These are phyloP conservation scores for Gregarina niphandrodes DNA, from an alignment of 169 alveolate species.

Conservation along the genomic window DNA sequence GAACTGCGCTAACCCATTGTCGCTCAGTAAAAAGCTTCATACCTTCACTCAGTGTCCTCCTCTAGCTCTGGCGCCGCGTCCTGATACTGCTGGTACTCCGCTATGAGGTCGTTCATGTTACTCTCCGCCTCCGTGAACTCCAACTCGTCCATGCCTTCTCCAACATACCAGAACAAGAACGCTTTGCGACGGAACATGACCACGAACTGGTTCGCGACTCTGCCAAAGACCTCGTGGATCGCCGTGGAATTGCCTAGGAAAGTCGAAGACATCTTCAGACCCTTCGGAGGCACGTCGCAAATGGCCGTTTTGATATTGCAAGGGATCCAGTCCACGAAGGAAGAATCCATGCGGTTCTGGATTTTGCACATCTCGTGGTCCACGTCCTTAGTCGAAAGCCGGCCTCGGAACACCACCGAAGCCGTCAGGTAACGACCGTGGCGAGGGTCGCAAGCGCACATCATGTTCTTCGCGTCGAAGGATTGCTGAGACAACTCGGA, in stretches of 20 bases:
- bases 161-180: constrained; percentile 88
- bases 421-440: constrained; percentile 97
- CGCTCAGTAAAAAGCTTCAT: too few species aligned
- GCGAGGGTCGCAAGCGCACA: constrained; percentile 99
- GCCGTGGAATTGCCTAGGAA: constrained; percentile 92
- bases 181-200: constrained; percentile 94
- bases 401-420: constrained; percentile 92
- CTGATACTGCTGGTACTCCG: constrained; percentile 93
- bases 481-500: constrained; percentile 93
- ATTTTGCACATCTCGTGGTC: constrained; percentile 96
- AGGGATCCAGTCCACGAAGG: constrained; percentile 96
- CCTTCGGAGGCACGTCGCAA: constrained; percentile 95
- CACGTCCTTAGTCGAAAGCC: constrained; percentile 96
- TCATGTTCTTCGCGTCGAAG: constrained; percentile 97
- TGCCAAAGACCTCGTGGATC: constrained; percentile 83
- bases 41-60: too few species aligned
- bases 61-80: constrained; percentile 54
- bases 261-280: constrained; percentile 86
- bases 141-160: constrained; percentile 98
- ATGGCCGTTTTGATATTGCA: constrained; percentile 85
- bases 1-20: too few species aligned
- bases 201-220: constrained; percentile 87
- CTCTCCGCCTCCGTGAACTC: constrained; percentile 95
- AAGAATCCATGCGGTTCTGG: constrained; percentile 84
- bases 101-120: constrained; percentile 84